These are phyloP conservation scores for Colletotrichum siamense DNA, from an alignment of 2,329 filamentous ascomycete species.

Conservation along the genomic window DNA sequence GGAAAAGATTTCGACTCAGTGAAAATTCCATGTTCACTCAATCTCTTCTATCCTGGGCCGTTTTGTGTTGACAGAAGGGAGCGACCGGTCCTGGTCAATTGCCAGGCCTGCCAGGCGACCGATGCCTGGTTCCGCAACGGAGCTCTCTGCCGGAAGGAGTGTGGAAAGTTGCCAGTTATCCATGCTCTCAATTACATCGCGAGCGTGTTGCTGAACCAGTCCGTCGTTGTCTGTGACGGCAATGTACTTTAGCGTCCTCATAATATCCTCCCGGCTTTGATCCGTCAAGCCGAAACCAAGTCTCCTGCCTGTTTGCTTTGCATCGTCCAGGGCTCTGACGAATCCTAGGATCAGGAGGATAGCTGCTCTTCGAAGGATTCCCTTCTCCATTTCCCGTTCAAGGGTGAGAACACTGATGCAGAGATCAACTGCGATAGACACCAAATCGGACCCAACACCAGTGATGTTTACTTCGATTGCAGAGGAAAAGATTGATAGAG, in stretches of 20 bases:
- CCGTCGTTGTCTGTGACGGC: slow-evolving; percentile 70
- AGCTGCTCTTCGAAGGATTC: slow-evolving; percentile 71
- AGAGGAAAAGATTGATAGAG: slow-evolving; percentile 68
- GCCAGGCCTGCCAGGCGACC: slow-evolving; percentile 2
- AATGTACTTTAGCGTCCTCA: slow-evolving; percentile 68
- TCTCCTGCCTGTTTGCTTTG: slow-evolving; percentile 48
- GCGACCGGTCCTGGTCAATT: slow-evolving; percentile 7
- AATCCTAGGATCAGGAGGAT: slow-evolving; percentile 68
- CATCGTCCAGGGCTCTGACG: slow-evolving; percentile 62
- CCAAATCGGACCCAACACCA: slow-evolving; percentile 57
- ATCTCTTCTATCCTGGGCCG: slow-evolving; percentile 64
- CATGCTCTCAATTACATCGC: slow-evolving; percentile 70
- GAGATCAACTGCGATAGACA: slow-evolving; percentile 65
- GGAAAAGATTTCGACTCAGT: neutral
- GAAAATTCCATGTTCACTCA: slow-evolving; percentile 44
- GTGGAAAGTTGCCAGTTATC: slow-evolving; percentile 64
- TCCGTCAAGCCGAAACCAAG: slow-evolving; percentile 61
- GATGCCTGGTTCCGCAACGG: neutral
- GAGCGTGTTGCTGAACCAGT: slow-evolving; percentile 70
- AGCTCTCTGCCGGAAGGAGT: slow-evolving; percentile 41
- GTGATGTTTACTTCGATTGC: slow-evolving; percentile 65
- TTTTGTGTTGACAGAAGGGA: slow-evolving; percentile 6
- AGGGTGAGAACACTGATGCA: slow-evolving; percentile 67
- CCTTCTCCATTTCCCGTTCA: slow-evolving; percentile 64
- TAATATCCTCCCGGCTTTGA: slow-evolving; percentile 65